Base-by-base conservation (phyloP, 1,284 basidiomycete species). In the Pseudozyma pruni region DNA sequence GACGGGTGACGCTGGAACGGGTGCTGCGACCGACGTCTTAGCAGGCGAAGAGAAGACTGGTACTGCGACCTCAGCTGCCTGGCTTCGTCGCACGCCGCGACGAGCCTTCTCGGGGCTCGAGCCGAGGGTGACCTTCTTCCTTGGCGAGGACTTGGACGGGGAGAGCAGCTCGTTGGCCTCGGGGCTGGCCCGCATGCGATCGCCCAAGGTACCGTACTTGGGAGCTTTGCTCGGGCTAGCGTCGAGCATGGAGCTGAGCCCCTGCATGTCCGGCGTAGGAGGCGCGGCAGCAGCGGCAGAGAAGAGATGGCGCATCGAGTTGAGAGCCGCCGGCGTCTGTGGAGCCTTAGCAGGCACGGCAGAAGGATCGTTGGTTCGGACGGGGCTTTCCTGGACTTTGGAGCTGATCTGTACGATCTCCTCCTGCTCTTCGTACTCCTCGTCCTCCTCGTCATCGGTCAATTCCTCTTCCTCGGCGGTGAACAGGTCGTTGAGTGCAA, bases 401-500 rank as follows among this genome's bases (percentile, higher is more conserved):
- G 52, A 44, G 51, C 23, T 52, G 51, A 56, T 50, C 49, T 56
- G 63, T 3, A 56, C 57, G 23, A 56, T 52, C 38, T 70, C 55
- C 7, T 62, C 67, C 20, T 70, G 46, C 34, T 64, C 44, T 8
- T 56, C 60, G 6, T 37, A 37, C 29, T 50, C 53, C 3, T 55
- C 51, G n/a, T 60, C 58, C 8, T 45, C 45, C 34, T 69, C 66
- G 19, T 69, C 66, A 37, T 72, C 69, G n/a, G 69, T 72, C 6
- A 56, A 39, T 27, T 72, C 54, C 17, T 58, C 59, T 8, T 61
- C 41, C 45, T 62, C 69, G 13, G 58, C 62, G 4, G 47, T 46
- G 45, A 72, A 72, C 23, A 72, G 62, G 22, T 56, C 44, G 37
- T 72, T 41, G 44, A 72, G 54, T 3, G 69, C 69, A 4, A 43